A percentile compares a stretch with the other conserved stretches of the same genome.
These are phyloP conservation scores for Saccharomyces hybrid DNA, from an alignment of 1,139 yeast species.

Conservation along the genomic window DNA sequence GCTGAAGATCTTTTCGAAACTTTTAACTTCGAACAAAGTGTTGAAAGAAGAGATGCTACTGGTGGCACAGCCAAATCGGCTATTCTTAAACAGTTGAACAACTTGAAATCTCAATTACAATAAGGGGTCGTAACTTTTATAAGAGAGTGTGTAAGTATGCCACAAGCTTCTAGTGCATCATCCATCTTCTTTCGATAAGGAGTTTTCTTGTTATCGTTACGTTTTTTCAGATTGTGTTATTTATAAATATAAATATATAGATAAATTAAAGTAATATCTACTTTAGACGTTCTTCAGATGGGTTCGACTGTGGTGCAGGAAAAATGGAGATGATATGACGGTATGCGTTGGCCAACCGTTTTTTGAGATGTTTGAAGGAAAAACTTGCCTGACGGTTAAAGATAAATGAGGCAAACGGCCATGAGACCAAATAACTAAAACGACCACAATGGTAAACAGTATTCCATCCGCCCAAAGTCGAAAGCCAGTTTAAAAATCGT, in stretches of 20 bases:
- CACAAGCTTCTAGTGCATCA: too few species aligned
- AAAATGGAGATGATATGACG: background rate
- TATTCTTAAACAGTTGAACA: slow-evolving; percentile 62
- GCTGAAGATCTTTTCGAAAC: slow-evolving; percentile 71
- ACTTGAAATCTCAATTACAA: slow-evolving; percentile 33
- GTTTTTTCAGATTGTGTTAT: background rate
- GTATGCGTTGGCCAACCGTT: background rate
- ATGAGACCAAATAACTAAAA: slow-evolving; percentile 15
- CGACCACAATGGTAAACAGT: slow-evolving; percentile 16
- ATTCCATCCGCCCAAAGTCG: slow-evolving; percentile 11
- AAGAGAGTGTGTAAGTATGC: background rate
- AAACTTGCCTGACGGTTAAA: background rate
- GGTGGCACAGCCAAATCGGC: slow-evolving; percentile 97
- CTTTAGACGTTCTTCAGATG: background rate
- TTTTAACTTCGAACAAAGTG: slow-evolving; percentile 86
- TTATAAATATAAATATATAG: background rate
- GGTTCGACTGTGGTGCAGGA: background rate
- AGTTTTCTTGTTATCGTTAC: background rate
- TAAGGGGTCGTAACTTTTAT: background rate
- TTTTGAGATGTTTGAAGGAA: slow-evolving; percentile 1
- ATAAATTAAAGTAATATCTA: background rate
- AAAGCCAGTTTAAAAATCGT: slow-evolving; percentile 8
- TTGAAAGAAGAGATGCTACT: slow-evolving; percentile 90
- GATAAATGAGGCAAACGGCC: slow-evolving; percentile 4
- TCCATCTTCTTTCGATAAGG: too few species aligned